phyloP scores from a whole-genome alignment of 1,284 basidiomycete genomes.

The Rhodotorula sp. region DNA sequence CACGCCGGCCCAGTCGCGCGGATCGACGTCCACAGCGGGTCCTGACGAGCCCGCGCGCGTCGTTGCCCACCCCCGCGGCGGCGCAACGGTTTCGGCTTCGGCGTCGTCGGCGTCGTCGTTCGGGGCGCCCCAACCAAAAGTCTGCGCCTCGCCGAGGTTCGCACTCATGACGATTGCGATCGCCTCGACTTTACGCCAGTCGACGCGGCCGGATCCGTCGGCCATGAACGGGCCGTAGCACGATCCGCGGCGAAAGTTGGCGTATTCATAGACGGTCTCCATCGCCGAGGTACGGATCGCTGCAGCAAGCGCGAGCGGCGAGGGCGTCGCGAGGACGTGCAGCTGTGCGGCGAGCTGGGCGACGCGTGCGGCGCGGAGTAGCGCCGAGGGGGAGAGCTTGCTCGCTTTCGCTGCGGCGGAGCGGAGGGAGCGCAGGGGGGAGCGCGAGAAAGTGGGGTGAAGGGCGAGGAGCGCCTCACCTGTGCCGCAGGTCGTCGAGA shows the following conservation, averaged over 20 bases:
- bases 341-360: slow-evolving; percentile 23
- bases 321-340: slow-evolving; percentile 27
- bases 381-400: neutral
- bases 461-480: slow-evolving; percentile 2
- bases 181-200: slow-evolving; percentile 33
- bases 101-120: neutral
- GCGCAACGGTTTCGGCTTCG: neutral
- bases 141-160: slow-evolving; percentile 23
- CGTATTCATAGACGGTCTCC: slow-evolving; percentile 33
- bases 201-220: slow-evolving; percentile 21
- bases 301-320: neutral
- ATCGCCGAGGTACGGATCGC: slow-evolving; percentile 14
- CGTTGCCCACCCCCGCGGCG: neutral
- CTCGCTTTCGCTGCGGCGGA: neutral
- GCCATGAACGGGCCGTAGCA: slow-evolving; percentile 26
- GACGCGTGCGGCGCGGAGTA: neutral
- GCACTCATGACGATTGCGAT: slow-evolving; percentile 15
- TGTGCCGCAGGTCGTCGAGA: neutral
- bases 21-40: neutral
- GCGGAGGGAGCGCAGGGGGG: neutral
- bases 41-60: neutral
- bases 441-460: slow-evolving; percentile 3
- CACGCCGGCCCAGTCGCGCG: slow-evolving; percentile 35
- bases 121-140: slow-evolving; percentile 12
- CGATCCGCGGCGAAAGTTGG: neutral